phyloP scores from a whole-genome alignment of 495 filamentous ascomycete genomes.

The Pyronema omphalodes region DNA sequence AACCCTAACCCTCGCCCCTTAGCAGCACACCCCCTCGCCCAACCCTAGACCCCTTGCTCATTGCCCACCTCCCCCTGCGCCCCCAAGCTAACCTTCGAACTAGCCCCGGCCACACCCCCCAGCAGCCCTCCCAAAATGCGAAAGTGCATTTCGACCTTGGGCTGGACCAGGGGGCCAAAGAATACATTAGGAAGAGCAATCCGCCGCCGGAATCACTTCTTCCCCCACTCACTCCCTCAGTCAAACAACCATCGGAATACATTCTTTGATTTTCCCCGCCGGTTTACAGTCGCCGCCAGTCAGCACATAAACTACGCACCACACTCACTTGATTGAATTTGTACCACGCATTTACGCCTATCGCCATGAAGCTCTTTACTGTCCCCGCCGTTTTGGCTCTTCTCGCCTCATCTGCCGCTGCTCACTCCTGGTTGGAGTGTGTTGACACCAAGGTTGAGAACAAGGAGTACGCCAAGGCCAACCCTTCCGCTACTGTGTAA shows the following conservation, averaged over 20 bases:
- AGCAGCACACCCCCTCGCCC: too few relatives aligned
- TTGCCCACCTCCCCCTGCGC: too few relatives aligned
- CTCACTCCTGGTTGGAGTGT: conserved; percentile 23
- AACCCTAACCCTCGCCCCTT: too few relatives aligned
- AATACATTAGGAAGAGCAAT: not conserved
- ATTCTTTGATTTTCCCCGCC: conserved; percentile 1
- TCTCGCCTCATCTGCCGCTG: conserved; percentile 9
- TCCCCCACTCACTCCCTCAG: not conserved
- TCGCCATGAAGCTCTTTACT: not conserved
- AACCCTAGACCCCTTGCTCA: too few relatives aligned
- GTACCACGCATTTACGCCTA: not conserved
- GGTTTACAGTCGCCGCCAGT: not conserved
- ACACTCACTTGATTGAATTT: not conserved
- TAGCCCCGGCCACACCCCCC: too few relatives aligned
- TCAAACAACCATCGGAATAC: not conserved
- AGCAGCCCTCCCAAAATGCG: too few relatives aligned
- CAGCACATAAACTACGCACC: not conserved
- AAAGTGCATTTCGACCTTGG: too few relatives aligned
- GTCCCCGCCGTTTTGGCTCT: conserved; percentile 7
- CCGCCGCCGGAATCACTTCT: not conserved
- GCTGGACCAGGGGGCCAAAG: not conserved
- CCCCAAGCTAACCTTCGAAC: too few relatives aligned
- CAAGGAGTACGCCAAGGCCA: conserved; percentile 6
- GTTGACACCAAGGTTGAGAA: conserved; percentile 18
- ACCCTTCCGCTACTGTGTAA: conserved; percentile 3